Evolutionary conservation across 371 early-diverging fungal genomes (phyloP).

Genomic region (Amoeboaphelidium protococcarum): DNA sequence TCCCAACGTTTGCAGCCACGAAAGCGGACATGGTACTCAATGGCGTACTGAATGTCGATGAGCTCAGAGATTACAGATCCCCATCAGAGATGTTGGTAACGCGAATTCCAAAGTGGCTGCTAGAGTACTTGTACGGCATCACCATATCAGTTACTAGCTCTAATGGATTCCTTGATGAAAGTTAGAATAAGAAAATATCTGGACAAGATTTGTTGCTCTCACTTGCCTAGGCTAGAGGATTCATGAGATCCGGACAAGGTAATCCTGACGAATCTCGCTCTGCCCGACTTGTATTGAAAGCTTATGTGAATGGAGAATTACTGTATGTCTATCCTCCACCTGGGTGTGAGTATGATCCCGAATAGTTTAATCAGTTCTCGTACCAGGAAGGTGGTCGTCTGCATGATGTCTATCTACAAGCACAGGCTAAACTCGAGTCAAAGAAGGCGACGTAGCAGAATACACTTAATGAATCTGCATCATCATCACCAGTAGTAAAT

Average conservation of each 20-base stretch:
- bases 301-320: conserved; percentile 47
- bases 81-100: conserved; percentile 54
- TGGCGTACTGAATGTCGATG: conserved; percentile 96
- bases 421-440: too few species aligned
- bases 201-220: background rate
- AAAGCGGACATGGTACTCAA: conserved; percentile 95
- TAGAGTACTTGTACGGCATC: conserved; percentile 84
- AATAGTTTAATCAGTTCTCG: too few species aligned
- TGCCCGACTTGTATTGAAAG: conserved; percentile 79
- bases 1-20: conserved; percentile 92
- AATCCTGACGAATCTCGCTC: conserved; percentile 92
- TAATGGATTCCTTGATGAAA: conserved; percentile 23
- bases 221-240: conserved; percentile 54
- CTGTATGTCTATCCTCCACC: conserved; percentile 6
- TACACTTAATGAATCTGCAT: too few species aligned
- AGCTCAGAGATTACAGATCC: conserved; percentile 78
- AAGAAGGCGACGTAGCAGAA: too few species aligned
- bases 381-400: too few species aligned
- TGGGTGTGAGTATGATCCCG: too few species aligned
- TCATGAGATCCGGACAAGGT: conserved; percentile 66
- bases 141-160: conserved; percentile 25
- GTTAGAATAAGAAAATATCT: background rate
- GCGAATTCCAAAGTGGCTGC: conserved; percentile 58
- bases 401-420: too few species aligned
- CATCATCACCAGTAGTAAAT: too few species aligned